A percentile compares a stretch with the other conserved stretches of the same genome.
phyloP scores from a whole-genome alignment of 306 rosid genomes.

The Trifolium repens region DNA sequence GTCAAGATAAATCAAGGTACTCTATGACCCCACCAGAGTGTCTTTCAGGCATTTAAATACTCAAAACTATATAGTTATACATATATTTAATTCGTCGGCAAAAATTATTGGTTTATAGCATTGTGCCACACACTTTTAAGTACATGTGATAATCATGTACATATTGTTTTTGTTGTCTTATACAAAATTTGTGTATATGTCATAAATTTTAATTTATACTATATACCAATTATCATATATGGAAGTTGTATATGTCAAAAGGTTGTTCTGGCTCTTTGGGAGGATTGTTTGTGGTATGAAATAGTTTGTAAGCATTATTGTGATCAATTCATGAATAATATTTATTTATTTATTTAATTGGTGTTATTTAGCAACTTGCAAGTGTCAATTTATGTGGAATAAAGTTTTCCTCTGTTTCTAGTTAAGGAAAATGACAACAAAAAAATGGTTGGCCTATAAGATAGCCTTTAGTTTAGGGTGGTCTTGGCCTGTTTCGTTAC shows the following conservation, averaged over 20 bases:
- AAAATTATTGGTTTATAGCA: conserved; percentile 33
- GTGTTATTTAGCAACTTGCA: background rate
- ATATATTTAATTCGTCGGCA: background rate
- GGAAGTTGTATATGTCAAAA: background rate
- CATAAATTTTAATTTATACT: no score
- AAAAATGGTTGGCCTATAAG: conserved; percentile 18
- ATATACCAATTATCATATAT: no score
- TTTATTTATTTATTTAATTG: background rate
- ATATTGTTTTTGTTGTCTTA: background rate
- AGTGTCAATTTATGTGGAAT: conserved; percentile 26
- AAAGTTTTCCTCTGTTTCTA: conserved; percentile 11
- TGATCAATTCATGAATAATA: conserved; percentile 1
- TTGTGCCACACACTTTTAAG: background rate
- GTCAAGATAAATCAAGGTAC: conserved; percentile 74
- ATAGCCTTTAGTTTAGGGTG: background rate
- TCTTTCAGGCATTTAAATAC: conserved; percentile 51
- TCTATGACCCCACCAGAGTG: conserved; percentile 80
- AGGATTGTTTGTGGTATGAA: conserved; percentile 29
- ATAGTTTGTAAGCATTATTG: conserved; percentile 40
- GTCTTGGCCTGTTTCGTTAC: background rate
- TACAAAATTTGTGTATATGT: conserved; percentile 16
- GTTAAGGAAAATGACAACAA: conserved; percentile 4
- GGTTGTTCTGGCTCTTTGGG: conserved; percentile 28
- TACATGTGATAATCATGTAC: conserved; percentile 9
- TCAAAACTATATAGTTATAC: background rate